phyloP scores from a whole-genome alignment of 1,139 yeast species.

The Schizosaccharomyces versatilis region DNA sequence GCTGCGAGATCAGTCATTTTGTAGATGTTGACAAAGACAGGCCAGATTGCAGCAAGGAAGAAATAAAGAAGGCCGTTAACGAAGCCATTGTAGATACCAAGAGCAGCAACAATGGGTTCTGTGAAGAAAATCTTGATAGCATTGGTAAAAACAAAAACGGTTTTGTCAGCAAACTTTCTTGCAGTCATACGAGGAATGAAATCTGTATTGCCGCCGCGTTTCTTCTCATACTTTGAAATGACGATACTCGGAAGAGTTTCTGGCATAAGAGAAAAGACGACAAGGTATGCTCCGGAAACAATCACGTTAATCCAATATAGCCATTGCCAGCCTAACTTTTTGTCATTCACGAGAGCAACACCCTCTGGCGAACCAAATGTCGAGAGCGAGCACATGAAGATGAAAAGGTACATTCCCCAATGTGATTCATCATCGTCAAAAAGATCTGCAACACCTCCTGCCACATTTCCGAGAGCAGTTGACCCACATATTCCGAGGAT shows the following conservation, averaged over 20 bases:
- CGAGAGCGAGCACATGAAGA: slow-evolving; percentile 27
- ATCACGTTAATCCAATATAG: slow-evolving; percentile 35
- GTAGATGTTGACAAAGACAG: slow-evolving; percentile 3
- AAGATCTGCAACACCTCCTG: slow-evolving; percentile 42
- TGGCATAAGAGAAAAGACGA: slow-evolving; percentile 21
- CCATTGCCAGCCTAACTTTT: slow-evolving; percentile 33
- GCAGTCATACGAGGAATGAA: background rate
- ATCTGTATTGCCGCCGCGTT: background rate
- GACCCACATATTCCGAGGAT: slow-evolving; percentile 46
- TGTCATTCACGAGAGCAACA: slow-evolving; percentile 20
- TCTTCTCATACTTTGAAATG: background rate
- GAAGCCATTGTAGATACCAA: slow-evolving; percentile 1
- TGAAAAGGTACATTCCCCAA: slow-evolving; percentile 34
- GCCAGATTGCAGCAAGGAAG: background rate
- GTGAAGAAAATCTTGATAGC: background rate
- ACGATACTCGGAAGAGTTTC: slow-evolving; percentile 9
- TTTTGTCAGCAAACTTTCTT: background rate
- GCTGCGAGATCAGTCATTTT: slow-evolving; percentile 6
- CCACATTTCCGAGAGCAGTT: slow-evolving; percentile 44
- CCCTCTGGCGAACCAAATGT: slow-evolving; percentile 37
- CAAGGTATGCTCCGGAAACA: slow-evolving; percentile 27
- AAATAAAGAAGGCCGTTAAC: slow-evolving; percentile 1
- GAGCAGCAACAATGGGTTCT: background rate
- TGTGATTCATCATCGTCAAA: slow-evolving; percentile 27
- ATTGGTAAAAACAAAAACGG: background rate